phyloP scores from a whole-genome alignment of 2,329 filamentous ascomycete genomes.

The Pyrenochaeta sp. region DNA sequence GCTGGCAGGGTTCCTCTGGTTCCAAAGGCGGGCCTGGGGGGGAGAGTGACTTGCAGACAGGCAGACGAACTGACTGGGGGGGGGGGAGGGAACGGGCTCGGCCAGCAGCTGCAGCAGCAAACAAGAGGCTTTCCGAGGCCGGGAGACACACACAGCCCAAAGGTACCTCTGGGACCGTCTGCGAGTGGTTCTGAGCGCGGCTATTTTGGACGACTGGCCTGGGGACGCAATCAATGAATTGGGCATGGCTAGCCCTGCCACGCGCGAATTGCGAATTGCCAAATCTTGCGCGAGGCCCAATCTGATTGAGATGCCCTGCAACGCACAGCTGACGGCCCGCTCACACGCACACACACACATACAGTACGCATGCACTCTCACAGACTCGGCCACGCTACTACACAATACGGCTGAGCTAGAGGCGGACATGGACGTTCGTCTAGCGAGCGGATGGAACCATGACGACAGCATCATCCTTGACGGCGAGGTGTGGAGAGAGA shows the following conservation, averaged over 20 bases:
- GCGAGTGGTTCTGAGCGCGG: constrained; percentile 9
- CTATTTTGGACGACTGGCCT: constrained; percentile 10
- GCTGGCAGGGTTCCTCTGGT: constrained; percentile 32
- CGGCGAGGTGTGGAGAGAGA: too few relatives aligned
- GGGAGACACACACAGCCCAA: too few relatives aligned
- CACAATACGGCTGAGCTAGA: constrained; percentile 17
- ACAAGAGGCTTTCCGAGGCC: constrained; percentile 18
- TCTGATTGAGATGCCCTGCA: constrained; percentile 17
- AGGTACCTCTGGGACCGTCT: too few relatives aligned
- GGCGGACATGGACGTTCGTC: constrained; percentile 12
- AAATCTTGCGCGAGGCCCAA: constrained; percentile 20
- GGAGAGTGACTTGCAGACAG: constrained; percentile 20
- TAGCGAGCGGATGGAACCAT: constrained; percentile 28
- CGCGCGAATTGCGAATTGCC: constrained; percentile 15
- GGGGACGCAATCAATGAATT: not conserved
- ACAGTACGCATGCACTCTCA: too few relatives aligned
- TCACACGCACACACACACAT: too few relatives aligned
- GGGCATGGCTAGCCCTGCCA: constrained; percentile 2
- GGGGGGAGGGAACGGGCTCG: too few relatives aligned
- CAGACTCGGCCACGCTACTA: too few relatives aligned
- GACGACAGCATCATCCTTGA: constrained; percentile 12
- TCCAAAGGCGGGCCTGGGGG: too few relatives aligned
- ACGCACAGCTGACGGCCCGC: constrained; percentile 29
- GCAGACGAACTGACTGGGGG: not conserved
- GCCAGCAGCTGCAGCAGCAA: too few relatives aligned